Percentiles rank a stretch among this genome's conserved stretches.
phyloP scores from a whole-genome alignment of 352 stramenopile species.

The Phytophthora cajani region DNA sequence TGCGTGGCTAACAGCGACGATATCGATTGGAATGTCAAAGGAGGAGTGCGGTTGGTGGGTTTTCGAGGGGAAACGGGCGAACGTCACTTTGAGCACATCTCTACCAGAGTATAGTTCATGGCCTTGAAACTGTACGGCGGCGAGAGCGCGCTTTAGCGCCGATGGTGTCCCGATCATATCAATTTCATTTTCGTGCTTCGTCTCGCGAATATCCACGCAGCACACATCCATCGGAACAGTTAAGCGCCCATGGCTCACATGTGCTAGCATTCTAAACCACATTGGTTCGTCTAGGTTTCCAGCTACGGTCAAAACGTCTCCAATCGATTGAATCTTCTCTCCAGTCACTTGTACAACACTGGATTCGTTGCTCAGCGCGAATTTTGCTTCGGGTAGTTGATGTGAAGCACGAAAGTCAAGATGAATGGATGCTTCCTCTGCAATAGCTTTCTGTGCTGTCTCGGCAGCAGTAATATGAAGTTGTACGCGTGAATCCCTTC shows the following conservation, averaged over 20 bases:
- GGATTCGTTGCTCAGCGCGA: conserved; percentile 6
- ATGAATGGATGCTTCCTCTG: conserved; percentile 1
- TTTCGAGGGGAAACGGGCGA: conserved; percentile 13
- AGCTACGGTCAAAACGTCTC: conserved; percentile 19
- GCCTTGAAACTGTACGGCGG: conserved; percentile 18
- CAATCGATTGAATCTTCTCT: conserved; percentile 7
- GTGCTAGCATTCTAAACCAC: conserved; percentile 27
- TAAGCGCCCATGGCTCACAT: conserved; percentile 25
- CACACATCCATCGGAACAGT: conserved; percentile 29
- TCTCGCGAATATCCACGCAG: conserved; percentile 31
- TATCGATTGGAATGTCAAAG: conserved; percentile 16
- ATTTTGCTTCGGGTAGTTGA: background rate
- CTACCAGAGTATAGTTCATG: conserved; percentile 17
- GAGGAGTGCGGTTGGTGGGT: background rate
- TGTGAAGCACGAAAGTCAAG: conserved; percentile 1
- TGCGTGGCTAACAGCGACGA: conserved; percentile 6
- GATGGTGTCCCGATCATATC: conserved; percentile 25
- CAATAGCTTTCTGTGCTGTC: background rate
- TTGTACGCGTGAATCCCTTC: background rate
- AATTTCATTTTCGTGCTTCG: conserved; percentile 14
- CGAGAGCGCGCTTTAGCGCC: conserved; percentile 22
- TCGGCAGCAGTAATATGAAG: conserved; percentile 9
- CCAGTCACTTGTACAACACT: conserved; percentile 11
- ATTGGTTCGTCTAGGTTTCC: conserved; percentile 16
- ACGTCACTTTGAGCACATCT: conserved; percentile 19